Evolutionary conservation across 129 eudicot species (phyloP).

Genomic region (Daucus carota): DH1_v3.0 NC_030381.2:20311501-20312000

Average conservation of each 20-base stretch:
- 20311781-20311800: background rate
- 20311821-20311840: background rate
- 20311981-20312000: background rate
- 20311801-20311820: background rate
- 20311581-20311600: too few species aligned
- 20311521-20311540: too few species aligned
- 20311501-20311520: too few species aligned
- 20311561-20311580: too few species aligned
- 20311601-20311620: too few species aligned
- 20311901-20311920: background rate
- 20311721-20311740: too few species aligned
- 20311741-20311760: background rate
- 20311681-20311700: too few species aligned
- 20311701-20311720: too few species aligned
- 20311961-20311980: background rate
- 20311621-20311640: too few species aligned
- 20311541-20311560: too few species aligned
- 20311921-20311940: background rate
- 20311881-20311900: background rate
- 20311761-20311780: background rate
- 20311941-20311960: slow-evolving; percentile 9
- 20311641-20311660: too few species aligned
- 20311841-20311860: background rate
- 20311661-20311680: too few species aligned
- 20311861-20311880: background rate